phyloP scores from a whole-genome alignment of 257 asterid species.

The Solanum rostratum region DNA sequence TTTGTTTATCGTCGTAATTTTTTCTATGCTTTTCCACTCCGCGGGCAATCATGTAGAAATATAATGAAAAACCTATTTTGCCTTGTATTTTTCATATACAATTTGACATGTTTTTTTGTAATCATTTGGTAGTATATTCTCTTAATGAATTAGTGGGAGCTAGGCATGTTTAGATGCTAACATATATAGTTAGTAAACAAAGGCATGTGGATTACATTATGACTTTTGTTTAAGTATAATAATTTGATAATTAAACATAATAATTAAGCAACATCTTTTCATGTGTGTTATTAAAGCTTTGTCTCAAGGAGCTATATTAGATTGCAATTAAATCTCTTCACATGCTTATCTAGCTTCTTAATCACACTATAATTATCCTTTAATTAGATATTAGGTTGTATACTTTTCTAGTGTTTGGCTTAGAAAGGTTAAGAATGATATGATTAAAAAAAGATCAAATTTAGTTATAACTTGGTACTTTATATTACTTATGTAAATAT shows the following conservation, averaged over 20 bases:
- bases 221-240: not conserved
- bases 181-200: not conserved
- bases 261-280: constrained; percentile 18
- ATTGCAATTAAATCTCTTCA: constrained; percentile 42
- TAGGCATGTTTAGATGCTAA: not conserved
- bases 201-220: constrained; percentile 4
- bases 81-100: no score
- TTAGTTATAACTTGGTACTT: no score
- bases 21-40: no score
- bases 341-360: constrained; percentile 30
- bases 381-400: not conserved
- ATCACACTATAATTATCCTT: constrained; percentile 15
- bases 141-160: not conserved
- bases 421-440: not conserved
- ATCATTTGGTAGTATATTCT: not conserved
- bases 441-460: no score
- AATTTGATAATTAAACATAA: constrained; percentile 6
- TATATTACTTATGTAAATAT: no score
- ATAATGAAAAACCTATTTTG: no score
- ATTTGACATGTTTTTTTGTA: no score
- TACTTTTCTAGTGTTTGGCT: not conserved
- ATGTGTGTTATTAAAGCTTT: constrained; percentile 17
- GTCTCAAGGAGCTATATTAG: constrained; percentile 4
- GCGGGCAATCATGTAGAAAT: not conserved
- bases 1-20: no score